phyloP scores from a whole-genome alignment of 2,329 filamentous ascomycete genomes.

The Xylaria sp. region DNA sequence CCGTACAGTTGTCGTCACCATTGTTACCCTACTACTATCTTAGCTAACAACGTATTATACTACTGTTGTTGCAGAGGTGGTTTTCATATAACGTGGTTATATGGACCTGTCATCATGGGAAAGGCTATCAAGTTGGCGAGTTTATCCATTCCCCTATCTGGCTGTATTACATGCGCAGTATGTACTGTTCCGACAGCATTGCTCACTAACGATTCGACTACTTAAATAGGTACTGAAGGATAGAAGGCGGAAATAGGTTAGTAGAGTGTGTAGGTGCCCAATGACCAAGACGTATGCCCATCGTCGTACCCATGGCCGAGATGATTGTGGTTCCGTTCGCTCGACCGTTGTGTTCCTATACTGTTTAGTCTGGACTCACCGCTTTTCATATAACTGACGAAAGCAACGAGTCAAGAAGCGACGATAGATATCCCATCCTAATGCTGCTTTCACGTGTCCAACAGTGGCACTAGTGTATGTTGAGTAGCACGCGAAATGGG shows the following conservation, averaged over 20 bases:
- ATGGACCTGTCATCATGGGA: conserved; percentile 5
- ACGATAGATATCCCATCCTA: background rate
- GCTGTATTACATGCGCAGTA: background rate
- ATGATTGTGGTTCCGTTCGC: conserved; percentile 9
- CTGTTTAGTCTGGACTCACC: conserved; percentile 13
- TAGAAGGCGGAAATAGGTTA: too few relatives aligned
- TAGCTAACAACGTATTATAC: background rate
- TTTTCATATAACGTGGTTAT: background rate
- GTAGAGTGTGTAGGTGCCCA: conserved; percentile 6
- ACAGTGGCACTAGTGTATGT: background rate
- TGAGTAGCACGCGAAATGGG: conserved; percentile 10
- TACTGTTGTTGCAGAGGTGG: background rate
- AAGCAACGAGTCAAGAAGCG: conserved; percentile 1
- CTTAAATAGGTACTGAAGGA: too few relatives aligned
- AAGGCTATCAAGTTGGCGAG: background rate
- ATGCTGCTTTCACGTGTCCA: background rate
- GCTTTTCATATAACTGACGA: conserved; percentile 13
- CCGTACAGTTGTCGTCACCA: background rate
- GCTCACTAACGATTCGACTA: conserved; percentile 15
- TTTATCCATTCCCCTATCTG: too few relatives aligned
- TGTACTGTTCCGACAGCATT: conserved; percentile 11
- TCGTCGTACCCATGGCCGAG: conserved; percentile 12
- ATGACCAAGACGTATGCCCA: background rate
- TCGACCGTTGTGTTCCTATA: conserved; percentile 1
- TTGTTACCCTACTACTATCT: background rate